Conservation (phyloP, 2,329 filamentous ascomycete species). For the Scopulariopsis brevicaulis region DNA sequence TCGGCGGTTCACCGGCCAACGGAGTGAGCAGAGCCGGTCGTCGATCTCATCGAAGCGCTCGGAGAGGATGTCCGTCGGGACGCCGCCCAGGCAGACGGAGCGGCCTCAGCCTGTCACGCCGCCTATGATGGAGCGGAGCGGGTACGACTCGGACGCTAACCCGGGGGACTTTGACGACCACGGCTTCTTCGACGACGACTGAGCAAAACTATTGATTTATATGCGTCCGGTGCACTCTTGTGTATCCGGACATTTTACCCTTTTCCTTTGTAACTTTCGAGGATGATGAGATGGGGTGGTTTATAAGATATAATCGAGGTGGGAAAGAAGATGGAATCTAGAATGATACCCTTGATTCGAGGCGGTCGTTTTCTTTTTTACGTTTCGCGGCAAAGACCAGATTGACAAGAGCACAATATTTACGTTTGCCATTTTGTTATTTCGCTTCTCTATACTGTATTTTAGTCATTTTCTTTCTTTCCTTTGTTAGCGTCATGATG, state of each 20-base stretch:
- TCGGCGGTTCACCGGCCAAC: conserved; percentile 35
- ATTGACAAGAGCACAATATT: background rate
- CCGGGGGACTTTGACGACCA: conserved; percentile 48
- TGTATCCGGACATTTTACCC: background rate
- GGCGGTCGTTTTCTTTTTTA: background rate
- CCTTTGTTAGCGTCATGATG: conserved; percentile 4
- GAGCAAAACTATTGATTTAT: conserved; percentile 1
- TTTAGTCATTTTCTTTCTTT: background rate
- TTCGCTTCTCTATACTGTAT: background rate
- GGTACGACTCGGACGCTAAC: conserved; percentile 51
- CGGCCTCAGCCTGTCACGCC: conserved; percentile 40
- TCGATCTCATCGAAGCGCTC: conserved; percentile 22
- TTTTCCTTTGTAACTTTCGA: conserved; percentile 3
- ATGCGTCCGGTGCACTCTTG: conserved; percentile 1
- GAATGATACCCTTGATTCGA: background rate
- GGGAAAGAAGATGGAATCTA: background rate
- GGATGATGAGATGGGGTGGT: background rate
- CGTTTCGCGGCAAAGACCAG: background rate
- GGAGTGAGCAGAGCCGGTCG: conserved; percentile 13
- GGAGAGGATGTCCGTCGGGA: conserved; percentile 27
- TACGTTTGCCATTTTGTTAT: conserved; percentile 5
- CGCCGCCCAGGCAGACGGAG: conserved; percentile 29
- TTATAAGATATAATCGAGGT: background rate
- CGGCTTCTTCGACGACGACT: conserved; percentile 37
- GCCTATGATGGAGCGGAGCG: conserved; percentile 46